phyloP scores from a whole-genome alignment of 2,329 filamentous ascomycete species.

The Botrytis pseudocinerea region DNA sequence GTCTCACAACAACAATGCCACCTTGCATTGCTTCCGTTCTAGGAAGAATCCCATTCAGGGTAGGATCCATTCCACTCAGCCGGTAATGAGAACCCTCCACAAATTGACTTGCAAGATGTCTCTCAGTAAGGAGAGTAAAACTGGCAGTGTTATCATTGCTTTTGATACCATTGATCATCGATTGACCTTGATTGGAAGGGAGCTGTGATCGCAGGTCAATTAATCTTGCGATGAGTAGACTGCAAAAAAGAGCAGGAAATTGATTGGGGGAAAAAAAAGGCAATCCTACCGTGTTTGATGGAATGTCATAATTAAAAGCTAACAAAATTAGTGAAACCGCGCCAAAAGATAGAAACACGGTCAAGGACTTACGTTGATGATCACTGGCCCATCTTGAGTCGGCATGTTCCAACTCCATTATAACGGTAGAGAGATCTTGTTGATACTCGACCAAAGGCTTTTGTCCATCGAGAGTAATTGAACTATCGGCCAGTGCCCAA shows the following conservation, averaged over 20 bases:
- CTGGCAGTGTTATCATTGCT: not conserved
- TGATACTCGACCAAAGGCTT: slow-evolving; percentile 7
- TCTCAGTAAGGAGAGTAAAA: slow-evolving; percentile 18
- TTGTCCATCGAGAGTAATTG: not conserved
- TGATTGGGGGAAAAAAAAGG: not conserved
- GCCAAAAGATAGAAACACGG: not conserved
- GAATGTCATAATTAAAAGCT: slow-evolving; percentile 14
- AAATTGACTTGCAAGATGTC: slow-evolving; percentile 15
- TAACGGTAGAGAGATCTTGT: slow-evolving; percentile 5
- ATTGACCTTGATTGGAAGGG: slow-evolving; percentile 13
- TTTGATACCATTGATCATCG: slow-evolving; percentile 7
- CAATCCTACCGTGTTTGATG: not conserved
- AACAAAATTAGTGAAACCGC: not conserved
- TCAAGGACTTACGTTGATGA: slow-evolving; percentile 6
- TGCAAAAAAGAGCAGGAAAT: not conserved
- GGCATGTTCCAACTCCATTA: slow-evolving; percentile 15
- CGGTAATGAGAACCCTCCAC: slow-evolving; percentile 17
- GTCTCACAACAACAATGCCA: not conserved
- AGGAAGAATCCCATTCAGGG: not conserved
- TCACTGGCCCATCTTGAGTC: slow-evolving; percentile 10
- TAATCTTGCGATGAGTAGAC: not conserved
- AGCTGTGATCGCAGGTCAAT: not conserved
- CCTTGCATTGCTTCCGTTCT: slow-evolving; percentile 11
- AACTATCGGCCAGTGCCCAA: slow-evolving; percentile 12
- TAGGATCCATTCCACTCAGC: slow-evolving; percentile 14